Evolutionary conservation across 306 rosid species (phyloP).

Genomic region (Rosa rugosa): DNA sequence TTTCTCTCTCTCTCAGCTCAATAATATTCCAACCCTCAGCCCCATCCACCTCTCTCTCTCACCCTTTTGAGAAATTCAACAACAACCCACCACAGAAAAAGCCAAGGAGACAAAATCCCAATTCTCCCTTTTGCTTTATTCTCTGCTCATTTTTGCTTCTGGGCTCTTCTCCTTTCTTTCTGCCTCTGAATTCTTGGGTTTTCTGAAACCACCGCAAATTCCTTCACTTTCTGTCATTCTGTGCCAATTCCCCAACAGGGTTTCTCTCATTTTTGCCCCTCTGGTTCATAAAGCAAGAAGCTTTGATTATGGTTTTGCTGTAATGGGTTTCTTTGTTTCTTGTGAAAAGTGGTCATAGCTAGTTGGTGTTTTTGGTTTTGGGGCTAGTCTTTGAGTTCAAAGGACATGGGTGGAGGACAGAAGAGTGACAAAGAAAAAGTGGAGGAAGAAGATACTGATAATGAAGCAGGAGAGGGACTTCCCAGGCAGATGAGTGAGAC

Average conservation of each 20-base stretch:
- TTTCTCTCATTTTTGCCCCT: conserved; percentile 1
- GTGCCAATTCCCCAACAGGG: conserved; percentile 1
- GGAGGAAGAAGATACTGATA: conserved; percentile 22
- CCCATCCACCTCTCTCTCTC: conserved; percentile 1
- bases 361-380: conserved; percentile 23
- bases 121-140: conserved; percentile 16
- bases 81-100: conserved; percentile 39
- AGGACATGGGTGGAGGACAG: conserved; percentile 43
- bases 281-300: not conserved
- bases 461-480: conserved; percentile 25
- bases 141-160: not conserved
- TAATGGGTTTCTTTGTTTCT: conserved; percentile 6
- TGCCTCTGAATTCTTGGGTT: conserved; percentile 24
- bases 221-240: not conserved
- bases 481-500: conserved; percentile 31
- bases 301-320: conserved; percentile 14
- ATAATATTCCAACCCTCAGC: not conserved
- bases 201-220: conserved; percentile 11
- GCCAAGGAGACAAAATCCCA: conserved; percentile 18
- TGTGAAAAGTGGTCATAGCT: conserved; percentile 8
- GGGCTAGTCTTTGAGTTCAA: conserved; percentile 27
- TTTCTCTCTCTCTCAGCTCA: conserved; percentile 18
- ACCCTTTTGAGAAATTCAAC: conserved; percentile 27
- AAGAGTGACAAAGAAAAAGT: conserved; percentile 15
- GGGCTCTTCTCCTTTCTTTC: not conserved